Conservation (phyloP, 306 rosid species). For the Cicer chorassanicum region DNA sequence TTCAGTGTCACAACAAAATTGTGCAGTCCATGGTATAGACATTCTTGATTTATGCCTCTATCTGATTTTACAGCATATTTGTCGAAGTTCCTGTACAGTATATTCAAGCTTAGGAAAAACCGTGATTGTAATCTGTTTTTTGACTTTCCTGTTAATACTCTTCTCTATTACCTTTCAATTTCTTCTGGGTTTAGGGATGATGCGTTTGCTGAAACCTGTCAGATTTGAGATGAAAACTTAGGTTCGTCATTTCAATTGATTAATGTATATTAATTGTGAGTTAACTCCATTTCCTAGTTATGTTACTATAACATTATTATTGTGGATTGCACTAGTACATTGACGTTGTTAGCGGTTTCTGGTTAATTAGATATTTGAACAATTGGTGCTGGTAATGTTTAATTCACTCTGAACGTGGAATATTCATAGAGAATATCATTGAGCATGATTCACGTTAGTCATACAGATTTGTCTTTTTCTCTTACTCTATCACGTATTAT, state of each 20-base stretch:
- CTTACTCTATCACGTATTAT: neutral
- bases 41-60: constrained; percentile 45
- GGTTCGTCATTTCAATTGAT: constrained; percentile 39
- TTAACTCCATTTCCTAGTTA: constrained; percentile 25
- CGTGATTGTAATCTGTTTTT: constrained; percentile 44
- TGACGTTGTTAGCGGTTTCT: neutral
- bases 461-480: constrained; percentile 13
- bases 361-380: neutral
- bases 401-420: neutral
- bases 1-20: constrained; percentile 44
- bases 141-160: constrained; percentile 27
- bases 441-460: neutral
- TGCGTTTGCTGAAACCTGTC: constrained; percentile 29
- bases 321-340: neutral
- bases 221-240: constrained; percentile 42
- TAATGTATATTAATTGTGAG: constrained; percentile 42
- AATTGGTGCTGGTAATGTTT: neutral
- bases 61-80: constrained; percentile 42
- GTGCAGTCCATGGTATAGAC: constrained; percentile 49
- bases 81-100: constrained; percentile 51
- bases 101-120: constrained; percentile 48
- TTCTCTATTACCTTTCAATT: constrained; percentile 26
- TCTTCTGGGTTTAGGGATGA: constrained; percentile 39
- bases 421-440: neutral
- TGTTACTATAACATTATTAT: constrained; percentile 4